phyloP scores from a whole-genome alignment of 805 yeast genomes.

The Wickerhamomyces queroliae region DNA sequence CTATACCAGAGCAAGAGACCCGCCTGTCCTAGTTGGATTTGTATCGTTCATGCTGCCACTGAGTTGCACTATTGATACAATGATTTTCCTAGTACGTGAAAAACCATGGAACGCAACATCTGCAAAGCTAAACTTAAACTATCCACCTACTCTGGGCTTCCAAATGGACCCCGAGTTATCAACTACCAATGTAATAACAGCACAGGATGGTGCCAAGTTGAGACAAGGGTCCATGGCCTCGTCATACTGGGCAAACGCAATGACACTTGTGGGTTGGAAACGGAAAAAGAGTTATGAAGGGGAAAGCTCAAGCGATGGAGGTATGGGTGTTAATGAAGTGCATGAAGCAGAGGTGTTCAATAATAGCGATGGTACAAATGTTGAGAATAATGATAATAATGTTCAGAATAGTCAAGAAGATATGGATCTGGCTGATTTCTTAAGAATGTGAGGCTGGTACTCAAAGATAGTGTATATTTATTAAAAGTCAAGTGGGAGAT shows the following conservation, averaged over 20 bases:
- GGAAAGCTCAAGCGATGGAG: neutral
- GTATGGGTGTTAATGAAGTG: neutral
- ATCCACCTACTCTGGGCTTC: neutral
- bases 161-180: neutral
- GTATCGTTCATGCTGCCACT: conserved; percentile 74
- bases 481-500: no score
- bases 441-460: neutral
- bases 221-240: neutral
- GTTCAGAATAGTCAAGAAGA: no score
- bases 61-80: conserved; percentile 69
- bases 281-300: neutral
- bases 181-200: neutral
- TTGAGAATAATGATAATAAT: neutral
- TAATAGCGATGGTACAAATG: neutral
- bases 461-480: neutral
- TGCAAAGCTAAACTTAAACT: neutral
- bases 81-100: conserved; percentile 72
- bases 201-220: neutral
- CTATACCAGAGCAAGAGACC: conserved; percentile 2
- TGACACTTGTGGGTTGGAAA: no score
- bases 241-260: no score
- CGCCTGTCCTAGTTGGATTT: conserved; percentile 6
- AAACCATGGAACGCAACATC: conserved; percentile 53
- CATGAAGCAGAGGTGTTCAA: neutral
- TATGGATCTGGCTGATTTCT: neutral